A percentile compares a stretch with the other conserved stretches of the same genome.
Evolutionary conservation across 495 filamentous ascomycete genomes (phyloP).

Genomic region (Talaromyces nanjingensis): DNA sequence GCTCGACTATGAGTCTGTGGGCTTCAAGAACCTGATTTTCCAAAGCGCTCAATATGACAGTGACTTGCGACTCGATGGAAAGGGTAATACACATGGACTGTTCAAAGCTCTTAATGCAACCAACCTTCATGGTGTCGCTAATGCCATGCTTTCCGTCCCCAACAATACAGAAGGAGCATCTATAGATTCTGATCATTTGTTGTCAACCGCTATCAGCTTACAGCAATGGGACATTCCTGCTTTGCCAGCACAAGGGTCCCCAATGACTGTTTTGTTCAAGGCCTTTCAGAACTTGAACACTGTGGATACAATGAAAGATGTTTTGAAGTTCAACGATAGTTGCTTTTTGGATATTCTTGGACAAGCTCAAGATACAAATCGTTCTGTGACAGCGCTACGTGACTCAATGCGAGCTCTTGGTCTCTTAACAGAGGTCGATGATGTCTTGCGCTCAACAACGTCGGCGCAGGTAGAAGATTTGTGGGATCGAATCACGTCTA

Average conservation of each 20-base stretch:
- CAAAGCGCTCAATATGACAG: conserved; percentile 89
- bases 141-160: conserved; percentile 32
- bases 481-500: conserved; percentile 53
- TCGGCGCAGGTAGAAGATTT: conserved; percentile 53
- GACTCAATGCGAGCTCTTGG: conserved; percentile 65
- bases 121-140: conserved; percentile 41
- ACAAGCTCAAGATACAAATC: conserved; percentile 45
- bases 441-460: conserved; percentile 56
- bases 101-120: conserved; percentile 38
- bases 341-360: conserved; percentile 59
- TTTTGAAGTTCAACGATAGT: conserved; percentile 48
- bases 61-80: conserved; percentile 55
- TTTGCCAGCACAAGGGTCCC: conserved; percentile 51
- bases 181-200: conserved; percentile 57
- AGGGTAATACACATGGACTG: conserved; percentile 35
- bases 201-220: conserved; percentile 75
- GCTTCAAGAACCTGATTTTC: conserved; percentile 81
- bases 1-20: conserved; percentile 87
- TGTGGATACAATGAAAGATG: conserved; percentile 44
- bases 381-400: conserved; percentile 54
- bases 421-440: conserved; percentile 72
- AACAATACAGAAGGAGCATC: conserved; percentile 21
- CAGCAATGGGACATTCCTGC: conserved; percentile 90
- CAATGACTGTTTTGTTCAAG: conserved; percentile 65
- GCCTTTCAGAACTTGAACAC: conserved; percentile 74